Evolutionary conservation across 1,139 yeast genomes (phyloP), one percentile per base, ranked within the genome.

Genomic region (Taphrina deformans): DNA sequence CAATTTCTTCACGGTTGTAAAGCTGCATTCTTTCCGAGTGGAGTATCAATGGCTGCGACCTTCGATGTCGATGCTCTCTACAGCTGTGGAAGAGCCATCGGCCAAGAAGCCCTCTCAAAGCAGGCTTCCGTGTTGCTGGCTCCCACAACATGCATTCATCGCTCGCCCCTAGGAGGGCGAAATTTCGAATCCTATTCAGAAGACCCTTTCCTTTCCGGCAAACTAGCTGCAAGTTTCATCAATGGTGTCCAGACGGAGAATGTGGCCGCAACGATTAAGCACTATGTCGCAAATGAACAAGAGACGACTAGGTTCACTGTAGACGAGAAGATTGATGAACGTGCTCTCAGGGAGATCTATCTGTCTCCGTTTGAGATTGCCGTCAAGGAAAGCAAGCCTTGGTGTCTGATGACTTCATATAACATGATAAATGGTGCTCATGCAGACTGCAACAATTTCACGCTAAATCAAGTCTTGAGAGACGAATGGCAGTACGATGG

Each of bases 401-500:
- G 85, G 1, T 79, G 85, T 26, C 77, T 85, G 9, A 83, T 85
- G 85, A 84, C 88, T 70, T 79, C 87, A 0, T 85, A 83, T 72
- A 85, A 85, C 69, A 77, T 78, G 69, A 81, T 85, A 55, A 85
- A 85, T 74, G 82, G 83, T 69, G 79, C 85, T 0, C 81, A 83
- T 69, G 82, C 85, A 3, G 84, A 88, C 73, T 86, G 85, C 71
- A 85, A 85, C 72, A 80, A 86, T 0, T 82, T 83, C 69, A 74
- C 83, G 60, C 69, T 85, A 68, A 85, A 85, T 72, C 78, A 80
- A 67, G 74, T 85, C 27, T 76, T 85, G 69, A 85, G 85, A 72
- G 85, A 82, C 63, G 88, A 85, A 74, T 75, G 84, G 67, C 87
- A 87, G 0, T 85, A 85, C 71, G 87, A 85, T 73, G 89, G 89